Base-by-base conservation (phyloP, 495 filamentous ascomycete genomes). In the Cercophora sp. region DNA sequence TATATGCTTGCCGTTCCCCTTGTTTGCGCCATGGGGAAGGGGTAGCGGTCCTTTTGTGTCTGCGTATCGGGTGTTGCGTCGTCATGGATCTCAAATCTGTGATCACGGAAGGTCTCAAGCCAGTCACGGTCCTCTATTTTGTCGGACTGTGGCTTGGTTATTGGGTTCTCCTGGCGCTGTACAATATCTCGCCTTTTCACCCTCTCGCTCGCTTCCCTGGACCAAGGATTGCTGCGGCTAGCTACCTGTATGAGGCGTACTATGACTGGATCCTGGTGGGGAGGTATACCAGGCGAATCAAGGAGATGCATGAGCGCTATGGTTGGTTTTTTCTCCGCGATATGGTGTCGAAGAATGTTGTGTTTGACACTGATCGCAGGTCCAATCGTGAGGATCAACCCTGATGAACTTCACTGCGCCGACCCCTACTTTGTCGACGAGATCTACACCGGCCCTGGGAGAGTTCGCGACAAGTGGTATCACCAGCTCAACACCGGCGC, bases 181-280 rank as follows among this genome's bases (percentile, higher is more conserved):
- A 67, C 49, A 63, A 68, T 40, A 43, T 66, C 34, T 68, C 61
- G 1, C 57, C 64, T 5, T 43, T 66, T 26, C 67, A 70, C 23
- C 67, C 67, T 1, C 43, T 70, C 13, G 51, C 36, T 20, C 43
- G 55, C 13, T 64, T 79, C 23, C 79, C 79, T 5, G 79, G 77
- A 0, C 74, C 76, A 0, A 75, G 68, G 58, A 58, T 80, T 4
- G 73, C 77, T 0, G 74, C 72, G 0, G 55, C 64, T 4, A 73
- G 71, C 10, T 69, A 65, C 24, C 55, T 70, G 19, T 76, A 76
- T 24, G 79, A 82, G 37, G 74, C 74, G 31, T 82, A 77, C 54
- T 74, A 76, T 43, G 75, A 81, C 44, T 54, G 78, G 13, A 54
- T 76, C 27, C 59, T 66, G 8, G 56, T 62, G 4, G 77, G 76